A percentile compares a stretch with the other conserved stretches of the same genome.
These are phyloP conservation scores for Rhodosporidiobolus odoratus DNA, from an alignment of 768 basidiomycete species.

Conservation along the genomic window DNA sequence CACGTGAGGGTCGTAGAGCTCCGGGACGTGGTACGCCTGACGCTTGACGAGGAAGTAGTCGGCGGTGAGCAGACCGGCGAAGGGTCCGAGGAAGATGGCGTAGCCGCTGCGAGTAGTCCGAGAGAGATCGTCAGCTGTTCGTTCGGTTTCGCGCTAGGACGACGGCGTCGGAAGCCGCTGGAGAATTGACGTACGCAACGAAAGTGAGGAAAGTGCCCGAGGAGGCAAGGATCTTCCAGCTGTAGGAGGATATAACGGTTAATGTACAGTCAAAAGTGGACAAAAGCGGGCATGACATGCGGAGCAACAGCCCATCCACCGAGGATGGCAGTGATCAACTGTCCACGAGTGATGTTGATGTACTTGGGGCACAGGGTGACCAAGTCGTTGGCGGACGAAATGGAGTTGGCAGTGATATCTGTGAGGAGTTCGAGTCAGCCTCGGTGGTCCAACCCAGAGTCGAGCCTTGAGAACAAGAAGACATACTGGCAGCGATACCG, in stretches of 20 bases:
- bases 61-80: conserved; percentile 23
- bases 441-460: conserved; percentile 60
- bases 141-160: too few species aligned
- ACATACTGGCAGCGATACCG: neutral
- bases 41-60: conserved; percentile 71
- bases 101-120: conserved; percentile 53
- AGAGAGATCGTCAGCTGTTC: neutral
- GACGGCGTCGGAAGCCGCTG: too few species aligned
- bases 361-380: conserved; percentile 68
- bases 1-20: conserved; percentile 75
- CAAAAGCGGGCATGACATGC: conserved; percentile 48
- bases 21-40: conserved; percentile 52
- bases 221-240: conserved; percentile 68
- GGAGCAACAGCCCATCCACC: conserved; percentile 61
- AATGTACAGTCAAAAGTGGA: conserved; percentile 47
- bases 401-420: conserved; percentile 73
- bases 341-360: conserved; percentile 72
- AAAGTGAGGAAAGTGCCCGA: conserved; percentile 39
- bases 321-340: conserved; percentile 57
- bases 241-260: too few species aligned
- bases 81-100: conserved; percentile 78
- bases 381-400: conserved; percentile 75
- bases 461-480: conserved; percentile 48
- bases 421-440: conserved; percentile 42
- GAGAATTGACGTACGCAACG: neutral